These are phyloP conservation scores for Phytophthora agathidicida DNA, from an alignment of 352 stramenopile genomes.

Conservation along the genomic window DNA sequence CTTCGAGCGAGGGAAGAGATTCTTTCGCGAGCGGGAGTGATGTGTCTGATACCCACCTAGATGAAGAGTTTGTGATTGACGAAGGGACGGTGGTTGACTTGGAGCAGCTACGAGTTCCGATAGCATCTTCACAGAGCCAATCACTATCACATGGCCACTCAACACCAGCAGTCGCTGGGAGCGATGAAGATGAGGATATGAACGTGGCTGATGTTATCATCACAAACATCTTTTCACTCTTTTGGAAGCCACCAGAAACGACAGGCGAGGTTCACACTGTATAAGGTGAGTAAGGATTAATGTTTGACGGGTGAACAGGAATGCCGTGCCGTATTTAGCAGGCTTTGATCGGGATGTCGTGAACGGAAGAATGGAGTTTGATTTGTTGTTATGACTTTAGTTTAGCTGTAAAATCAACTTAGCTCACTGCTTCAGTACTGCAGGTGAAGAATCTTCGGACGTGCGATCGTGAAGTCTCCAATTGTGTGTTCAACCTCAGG, in stretches of 20 bases:
- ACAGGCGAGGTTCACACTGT: slow-evolving; percentile 48
- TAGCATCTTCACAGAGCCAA: neutral
- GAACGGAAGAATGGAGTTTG: neutral
- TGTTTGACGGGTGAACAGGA: neutral
- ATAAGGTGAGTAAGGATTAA: slow-evolving; percentile 16
- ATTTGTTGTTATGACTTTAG: neutral
- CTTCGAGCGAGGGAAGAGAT: slow-evolving; percentile 5
- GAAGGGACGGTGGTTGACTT: slow-evolving; percentile 31
- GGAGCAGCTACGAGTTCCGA: slow-evolving; percentile 25
- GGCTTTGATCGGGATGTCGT: slow-evolving; percentile 6
- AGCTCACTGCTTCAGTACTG: slow-evolving; percentile 38
- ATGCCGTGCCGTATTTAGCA: slow-evolving; percentile 18
- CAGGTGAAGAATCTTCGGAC: slow-evolving; percentile 67
- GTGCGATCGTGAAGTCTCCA: slow-evolving; percentile 48
- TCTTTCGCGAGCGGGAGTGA: slow-evolving; percentile 10
- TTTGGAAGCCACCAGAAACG: slow-evolving; percentile 66
- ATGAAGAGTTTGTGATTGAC: slow-evolving; percentile 68
- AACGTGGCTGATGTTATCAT: slow-evolving; percentile 84
- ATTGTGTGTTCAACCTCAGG: slow-evolving; percentile 59
- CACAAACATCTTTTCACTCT: slow-evolving; percentile 85
- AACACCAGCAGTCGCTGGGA: neutral
- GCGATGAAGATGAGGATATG: slow-evolving; percentile 44
- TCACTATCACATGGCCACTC: neutral
- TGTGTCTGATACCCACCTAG: slow-evolving; percentile 31
- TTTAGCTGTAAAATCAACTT: neutral